phyloP scores from a whole-genome alignment of 2,329 filamentous ascomycete genomes.

The Pestalotiopsis sp. region DNA sequence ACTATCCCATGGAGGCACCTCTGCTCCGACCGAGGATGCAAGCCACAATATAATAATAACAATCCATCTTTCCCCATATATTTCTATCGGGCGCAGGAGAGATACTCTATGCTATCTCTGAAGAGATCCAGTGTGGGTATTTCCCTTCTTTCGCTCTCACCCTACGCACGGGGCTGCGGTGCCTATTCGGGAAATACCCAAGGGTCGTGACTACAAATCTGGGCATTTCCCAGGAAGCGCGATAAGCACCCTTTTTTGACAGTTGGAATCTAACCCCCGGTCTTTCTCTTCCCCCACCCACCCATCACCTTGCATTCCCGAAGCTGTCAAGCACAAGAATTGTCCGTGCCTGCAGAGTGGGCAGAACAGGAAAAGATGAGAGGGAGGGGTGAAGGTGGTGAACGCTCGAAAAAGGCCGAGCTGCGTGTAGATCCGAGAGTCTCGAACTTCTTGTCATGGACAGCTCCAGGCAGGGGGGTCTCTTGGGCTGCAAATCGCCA shows the following conservation, averaged over 20 bases:
- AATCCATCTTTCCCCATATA: neutral
- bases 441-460: neutral
- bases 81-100: neutral
- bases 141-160: neutral
- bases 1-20: neutral
- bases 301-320: neutral
- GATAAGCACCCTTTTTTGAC: neutral
- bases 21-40: neutral
- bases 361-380: neutral
- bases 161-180: neutral
- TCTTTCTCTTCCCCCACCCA: neutral
- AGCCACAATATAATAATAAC: neutral
- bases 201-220: neutral
- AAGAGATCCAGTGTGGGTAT: neutral
- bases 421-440: neutral
- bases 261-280: neutral
- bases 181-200: neutral
- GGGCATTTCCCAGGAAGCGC: neutral
- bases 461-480: too few species aligned
- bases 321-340: neutral
- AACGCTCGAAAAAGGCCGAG: neutral
- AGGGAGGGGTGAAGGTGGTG: neutral
- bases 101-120: too few species aligned
- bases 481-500: too few species aligned
- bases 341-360: neutral